Evolutionary conservation across 176 grass and related monocot genomes (phyloP).

Genomic region (Zoysia pacifica): DNA sequence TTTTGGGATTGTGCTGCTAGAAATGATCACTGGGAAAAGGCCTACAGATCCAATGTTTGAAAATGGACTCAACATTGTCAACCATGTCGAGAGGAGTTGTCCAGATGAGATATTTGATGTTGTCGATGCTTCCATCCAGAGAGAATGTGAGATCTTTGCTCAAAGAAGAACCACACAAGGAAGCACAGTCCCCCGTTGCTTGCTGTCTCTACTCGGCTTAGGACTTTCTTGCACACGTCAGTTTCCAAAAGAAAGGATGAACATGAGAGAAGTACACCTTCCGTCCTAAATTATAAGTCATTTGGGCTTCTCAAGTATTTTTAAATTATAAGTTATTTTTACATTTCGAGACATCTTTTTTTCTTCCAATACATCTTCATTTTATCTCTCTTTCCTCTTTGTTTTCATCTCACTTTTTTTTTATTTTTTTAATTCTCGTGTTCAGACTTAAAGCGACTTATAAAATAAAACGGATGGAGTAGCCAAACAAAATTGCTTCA

Average conservation of each 20-base stretch:
- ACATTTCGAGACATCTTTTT: too few species aligned
- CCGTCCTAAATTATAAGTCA: too few species aligned
- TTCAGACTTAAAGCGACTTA: too few species aligned
- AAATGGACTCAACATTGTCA: neutral
- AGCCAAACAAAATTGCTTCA: too few species aligned
- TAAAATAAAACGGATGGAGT: too few species aligned
- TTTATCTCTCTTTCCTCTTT: too few species aligned
- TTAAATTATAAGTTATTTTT: too few species aligned
- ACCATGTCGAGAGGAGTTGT: neutral
- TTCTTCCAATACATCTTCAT: too few species aligned
- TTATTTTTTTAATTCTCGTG: too few species aligned
- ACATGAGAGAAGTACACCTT: neutral
- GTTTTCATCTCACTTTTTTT: too few species aligned
- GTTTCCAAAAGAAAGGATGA: neutral
- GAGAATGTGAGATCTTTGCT: neutral
- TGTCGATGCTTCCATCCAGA: neutral
- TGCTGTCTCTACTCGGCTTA: neutral
- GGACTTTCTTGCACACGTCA: neutral
- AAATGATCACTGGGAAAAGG: neutral
- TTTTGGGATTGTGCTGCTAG: neutral
- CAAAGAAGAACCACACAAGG: neutral
- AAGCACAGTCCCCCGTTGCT: neutral
- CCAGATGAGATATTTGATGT: neutral
- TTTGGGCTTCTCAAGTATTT: too few species aligned
- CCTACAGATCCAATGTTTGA: neutral